A percentile compares a stretch with the other conserved stretches of the same genome.
phyloP scores from a whole-genome alignment of 176 grass and related monocot species.

The Ananas comosus region DNA sequence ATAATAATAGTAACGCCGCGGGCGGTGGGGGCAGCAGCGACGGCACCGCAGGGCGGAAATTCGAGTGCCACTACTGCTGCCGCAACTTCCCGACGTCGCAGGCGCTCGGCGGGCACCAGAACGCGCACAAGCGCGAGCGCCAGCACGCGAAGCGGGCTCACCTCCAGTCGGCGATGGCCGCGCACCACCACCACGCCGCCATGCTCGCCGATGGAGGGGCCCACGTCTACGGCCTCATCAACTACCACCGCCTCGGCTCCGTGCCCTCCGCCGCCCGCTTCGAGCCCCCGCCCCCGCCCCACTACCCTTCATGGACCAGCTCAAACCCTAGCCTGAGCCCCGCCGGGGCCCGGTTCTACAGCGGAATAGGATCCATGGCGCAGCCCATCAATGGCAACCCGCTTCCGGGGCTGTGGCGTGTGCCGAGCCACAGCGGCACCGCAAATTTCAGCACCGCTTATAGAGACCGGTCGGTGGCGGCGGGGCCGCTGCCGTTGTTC shows the following conservation, averaged over 20 bases:
- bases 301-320: slow-evolving; percentile 62
- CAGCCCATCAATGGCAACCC: slow-evolving; percentile 76
- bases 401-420: slow-evolving; percentile 43
- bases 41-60: slow-evolving; percentile 45
- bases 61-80: slow-evolving; percentile 99
- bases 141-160: slow-evolving; percentile 93
- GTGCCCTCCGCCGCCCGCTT: slow-evolving; percentile 7
- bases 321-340: neutral
- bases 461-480: slow-evolving; percentile 10
- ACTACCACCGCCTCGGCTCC: slow-evolving; percentile 43
- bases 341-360: slow-evolving; percentile 22
- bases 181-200: slow-evolving; percentile 54
- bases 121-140: slow-evolving; percentile 99
- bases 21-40: neutral
- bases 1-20: slow-evolving; percentile 23
- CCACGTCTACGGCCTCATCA: slow-evolving; percentile 60
- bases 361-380: slow-evolving; percentile 38
- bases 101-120: slow-evolving; percentile 94
- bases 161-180: slow-evolving; percentile 65
- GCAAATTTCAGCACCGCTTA: slow-evolving; percentile 27
- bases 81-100: slow-evolving; percentile 99
- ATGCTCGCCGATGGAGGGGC: slow-evolving; percentile 28
- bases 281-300: slow-evolving; percentile 30
- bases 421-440: slow-evolving; percentile 16
- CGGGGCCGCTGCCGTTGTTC: neutral